phyloP scores from a whole-genome alignment of 495 filamentous ascomycete species.

The Xylaria sp. region DNA sequence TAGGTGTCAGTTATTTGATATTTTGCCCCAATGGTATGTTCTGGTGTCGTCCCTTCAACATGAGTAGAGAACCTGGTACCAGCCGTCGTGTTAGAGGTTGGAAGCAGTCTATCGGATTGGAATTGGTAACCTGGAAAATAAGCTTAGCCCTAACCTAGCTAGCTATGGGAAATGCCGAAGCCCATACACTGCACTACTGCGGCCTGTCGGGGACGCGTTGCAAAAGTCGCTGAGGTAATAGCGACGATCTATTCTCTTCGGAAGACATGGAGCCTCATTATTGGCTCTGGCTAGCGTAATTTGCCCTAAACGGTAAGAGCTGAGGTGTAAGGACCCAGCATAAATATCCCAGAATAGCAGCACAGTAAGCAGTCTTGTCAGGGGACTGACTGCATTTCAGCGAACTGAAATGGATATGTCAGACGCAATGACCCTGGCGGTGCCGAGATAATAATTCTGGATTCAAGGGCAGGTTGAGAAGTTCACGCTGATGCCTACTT shows the following conservation, averaged over 20 bases:
- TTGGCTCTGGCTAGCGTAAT: background rate
- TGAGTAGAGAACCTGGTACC: background rate
- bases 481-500: background rate
- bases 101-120: no score
- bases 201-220: no score
- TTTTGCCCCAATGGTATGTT: background rate
- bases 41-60: background rate
- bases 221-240: background rate
- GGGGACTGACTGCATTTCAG: conserved; percentile 13
- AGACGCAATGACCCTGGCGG: conserved; percentile 11
- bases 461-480: background rate
- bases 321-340: conserved; percentile 22
- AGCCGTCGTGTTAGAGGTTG: background rate
- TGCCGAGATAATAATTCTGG: background rate
- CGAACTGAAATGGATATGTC: conserved; percentile 17
- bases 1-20: background rate
- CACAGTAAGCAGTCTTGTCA: conserved; percentile 20
- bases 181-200: background rate
- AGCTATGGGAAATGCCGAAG: conserved; percentile 14
- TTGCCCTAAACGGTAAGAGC: conserved; percentile 11
- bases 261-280: background rate
- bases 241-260: conserved; percentile 5
- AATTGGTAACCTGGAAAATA: background rate
- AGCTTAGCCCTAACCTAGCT: background rate
- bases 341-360: conserved; percentile 21